Base-by-base conservation (phyloP, 23 red algal species). In the Gracilaria domingensis region DNA sequence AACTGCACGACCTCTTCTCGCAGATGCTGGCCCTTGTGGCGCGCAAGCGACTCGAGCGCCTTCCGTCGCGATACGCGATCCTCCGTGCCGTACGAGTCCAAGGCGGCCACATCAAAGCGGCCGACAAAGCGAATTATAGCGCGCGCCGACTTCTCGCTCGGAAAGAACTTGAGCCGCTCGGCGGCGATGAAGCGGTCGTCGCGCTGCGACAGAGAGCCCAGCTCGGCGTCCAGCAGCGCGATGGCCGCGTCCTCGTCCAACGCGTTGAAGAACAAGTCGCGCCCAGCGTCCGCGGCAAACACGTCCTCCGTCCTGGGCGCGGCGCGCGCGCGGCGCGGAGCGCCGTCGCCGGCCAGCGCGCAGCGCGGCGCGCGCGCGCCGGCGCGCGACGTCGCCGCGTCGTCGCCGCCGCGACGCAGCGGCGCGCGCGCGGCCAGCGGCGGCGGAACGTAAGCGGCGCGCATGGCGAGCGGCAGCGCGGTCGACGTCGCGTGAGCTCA, bases 111-210 rank as follows among this genome's bases (percentile, higher is more conserved):
- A 76, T 93, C 80, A 26, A 86, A 79, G 35, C 66, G 38, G 37
- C 66, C 8, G 11, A 95, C 84, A 76, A 81, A 95, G 28, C 81
- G 36, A 53, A 95, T 76, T 0, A 95, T 83, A 12, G 93, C 86
- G 40, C 72, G 0, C 17, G 93, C 87, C 0, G 93, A 39, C 17
- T 40, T 44, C 28, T n/a, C 44, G 24, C 80, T 86, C 48, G 85
- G 85, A 57, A 67, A 96, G 55, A 96, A 96, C 80, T 96, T 96
- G 26, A 96, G 80, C 7, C 94, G 72, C 53, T 96, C 94, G 20
- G 94, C 94, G 13, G 94, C 94, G 40, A 96, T 90, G 61, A 85
- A 96, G 28, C 94, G 67, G 36, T 96, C 94, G 16, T 88, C 87
- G 6, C 32, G 36, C 16, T 60, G 59, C 2, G 30, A 25, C 21